Evolutionary conservation across 768 basidiomycete species (phyloP).

Genomic region (Mycena albidolilacea): DNA sequence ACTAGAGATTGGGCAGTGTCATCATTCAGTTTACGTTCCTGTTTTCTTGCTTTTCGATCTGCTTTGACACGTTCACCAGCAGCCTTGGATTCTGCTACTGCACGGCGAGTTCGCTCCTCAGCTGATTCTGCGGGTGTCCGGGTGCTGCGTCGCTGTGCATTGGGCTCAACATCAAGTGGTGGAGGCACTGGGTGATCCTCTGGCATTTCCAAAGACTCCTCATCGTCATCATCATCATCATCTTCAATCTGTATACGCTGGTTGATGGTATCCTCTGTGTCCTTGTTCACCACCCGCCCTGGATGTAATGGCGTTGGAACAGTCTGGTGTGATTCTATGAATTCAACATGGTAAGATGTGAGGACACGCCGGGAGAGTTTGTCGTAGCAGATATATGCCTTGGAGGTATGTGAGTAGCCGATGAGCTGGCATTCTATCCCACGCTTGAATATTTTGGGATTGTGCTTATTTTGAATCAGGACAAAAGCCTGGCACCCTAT

Average conservation of each 20-base stretch:
- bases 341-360: too few relatives aligned
- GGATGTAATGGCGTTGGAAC: neutral
- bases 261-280: neutral
- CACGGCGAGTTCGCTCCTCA: neutral
- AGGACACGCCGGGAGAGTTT: too few relatives aligned
- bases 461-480: slow-evolving; percentile 50
- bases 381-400: too few relatives aligned
- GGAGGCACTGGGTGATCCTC: too few relatives aligned
- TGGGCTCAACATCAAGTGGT: too few relatives aligned
- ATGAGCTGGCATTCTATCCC: slow-evolving; percentile 54
- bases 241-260: neutral
- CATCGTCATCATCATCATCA: neutral
- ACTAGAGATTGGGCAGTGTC: neutral
- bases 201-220: neutral
- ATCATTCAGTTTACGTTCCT: neutral
- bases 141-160: neutral
- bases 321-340: slow-evolving; percentile 35
- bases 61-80: neutral
- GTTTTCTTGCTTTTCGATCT: neutral
- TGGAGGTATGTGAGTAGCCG: slow-evolving; percentile 52
- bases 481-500: slow-evolving; percentile 55
- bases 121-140: neutral
- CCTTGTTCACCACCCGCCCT: neutral
- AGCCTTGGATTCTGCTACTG: too few relatives aligned
- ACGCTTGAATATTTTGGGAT: slow-evolving; percentile 44